phyloP scores from a whole-genome alignment of 2,329 filamentous ascomycete genomes.

The Coniochaeta sp. region DNA sequence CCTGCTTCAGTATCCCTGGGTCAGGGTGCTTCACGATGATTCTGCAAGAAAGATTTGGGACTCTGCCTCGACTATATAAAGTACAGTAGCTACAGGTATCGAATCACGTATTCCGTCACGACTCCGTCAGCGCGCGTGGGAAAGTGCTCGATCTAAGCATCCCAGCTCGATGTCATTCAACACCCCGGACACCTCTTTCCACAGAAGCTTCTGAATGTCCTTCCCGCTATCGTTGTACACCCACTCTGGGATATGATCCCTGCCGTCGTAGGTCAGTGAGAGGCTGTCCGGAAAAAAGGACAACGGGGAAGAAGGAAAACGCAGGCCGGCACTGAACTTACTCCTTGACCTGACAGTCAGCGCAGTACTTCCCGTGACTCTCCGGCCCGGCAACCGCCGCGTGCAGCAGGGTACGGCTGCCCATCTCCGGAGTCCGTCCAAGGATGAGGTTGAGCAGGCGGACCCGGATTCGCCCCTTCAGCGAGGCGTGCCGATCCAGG shows the following conservation, averaged over 20 bases:
- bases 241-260: not conserved
- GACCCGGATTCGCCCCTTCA: not conserved
- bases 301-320: too few relatives aligned
- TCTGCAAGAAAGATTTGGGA: not conserved
- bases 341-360: not conserved
- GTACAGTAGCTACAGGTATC: not conserved
- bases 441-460: not conserved
- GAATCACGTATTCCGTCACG: not conserved
- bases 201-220: not conserved
- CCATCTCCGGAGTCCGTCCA: not conserved
- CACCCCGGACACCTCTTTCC: not conserved
- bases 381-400: not conserved
- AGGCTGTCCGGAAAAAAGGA: not conserved
- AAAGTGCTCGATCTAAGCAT: not conserved
- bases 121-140: not conserved
- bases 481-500: not conserved
- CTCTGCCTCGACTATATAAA: not conserved
- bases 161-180: not conserved
- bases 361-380: not conserved
- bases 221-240: not conserved
- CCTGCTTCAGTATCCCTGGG: not conserved
- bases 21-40: not conserved
- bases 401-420: slow-evolving; percentile 1
- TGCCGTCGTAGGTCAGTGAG: not conserved
- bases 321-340: not conserved